Percentiles rank a stretch among this genome's conserved stretches.
Conservation (phyloP, 169 alveolate genomes). For the Cryptosporidium ubiquitum region DNA sequence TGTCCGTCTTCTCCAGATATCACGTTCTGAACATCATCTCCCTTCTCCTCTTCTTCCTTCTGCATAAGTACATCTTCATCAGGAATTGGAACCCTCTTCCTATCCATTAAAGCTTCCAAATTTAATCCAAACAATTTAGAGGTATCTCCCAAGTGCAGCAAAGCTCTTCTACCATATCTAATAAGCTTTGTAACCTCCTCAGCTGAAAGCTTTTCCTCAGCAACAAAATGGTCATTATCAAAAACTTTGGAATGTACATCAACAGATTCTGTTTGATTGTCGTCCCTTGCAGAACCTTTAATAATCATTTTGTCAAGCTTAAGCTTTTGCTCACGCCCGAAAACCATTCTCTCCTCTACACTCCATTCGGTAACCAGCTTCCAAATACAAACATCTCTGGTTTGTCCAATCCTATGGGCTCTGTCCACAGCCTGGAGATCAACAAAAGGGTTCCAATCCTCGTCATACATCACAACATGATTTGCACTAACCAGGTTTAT, state of each 20-base stretch:
- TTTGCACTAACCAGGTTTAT: constrained; percentile 96
- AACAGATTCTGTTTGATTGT: constrained; percentile 58
- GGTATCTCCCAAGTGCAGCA: constrained; percentile 64
- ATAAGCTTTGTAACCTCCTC: constrained; percentile 68
- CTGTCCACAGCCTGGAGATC: constrained; percentile 99
- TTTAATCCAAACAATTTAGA: constrained; percentile 30
- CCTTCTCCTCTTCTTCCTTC: constrained; percentile 48
- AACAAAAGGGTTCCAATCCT: constrained; percentile 99
- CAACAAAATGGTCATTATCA: constrained; percentile 62
- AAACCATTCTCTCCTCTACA: constrained; percentile 98
- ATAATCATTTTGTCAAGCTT: constrained; percentile 87
- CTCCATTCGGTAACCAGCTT: constrained; percentile 96
- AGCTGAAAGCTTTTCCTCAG: constrained; percentile 69
- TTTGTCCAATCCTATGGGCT: constrained; percentile 99
- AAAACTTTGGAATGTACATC: constrained; percentile 76
- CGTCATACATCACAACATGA: constrained; percentile 98
- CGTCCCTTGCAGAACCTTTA: constrained; percentile 76
- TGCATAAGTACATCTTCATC: constrained; percentile 72
- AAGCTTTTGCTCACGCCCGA: constrained; percentile 93
- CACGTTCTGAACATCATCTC: constrained; percentile 14
- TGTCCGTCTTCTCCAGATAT: not conserved
- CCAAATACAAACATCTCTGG: constrained; percentile 96
- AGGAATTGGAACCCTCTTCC: constrained; percentile 71
- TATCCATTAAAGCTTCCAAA: constrained; percentile 54
- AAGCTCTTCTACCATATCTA: constrained; percentile 63